These are phyloP conservation scores for Solanum sitiens DNA, from an alignment of 257 asterid species.

Conservation along the genomic window DNA sequence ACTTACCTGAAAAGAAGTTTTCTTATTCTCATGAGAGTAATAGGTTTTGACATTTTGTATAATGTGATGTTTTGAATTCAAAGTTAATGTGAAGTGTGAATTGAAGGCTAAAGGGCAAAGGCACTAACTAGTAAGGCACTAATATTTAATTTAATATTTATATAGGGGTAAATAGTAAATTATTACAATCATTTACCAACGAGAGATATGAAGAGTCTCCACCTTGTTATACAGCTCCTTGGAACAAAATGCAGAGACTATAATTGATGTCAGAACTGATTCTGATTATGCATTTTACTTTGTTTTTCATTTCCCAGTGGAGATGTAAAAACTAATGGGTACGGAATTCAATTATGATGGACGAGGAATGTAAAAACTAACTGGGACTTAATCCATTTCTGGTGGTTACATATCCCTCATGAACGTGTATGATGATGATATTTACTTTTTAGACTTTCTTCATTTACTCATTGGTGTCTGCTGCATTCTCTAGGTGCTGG, in stretches of 20 bases:
- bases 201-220: not conserved
- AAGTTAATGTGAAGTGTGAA: too few relatives aligned
- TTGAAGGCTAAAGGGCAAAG: too few relatives aligned
- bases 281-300: not conserved
- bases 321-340: not conserved
- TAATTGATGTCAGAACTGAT: not conserved
- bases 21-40: too few relatives aligned
- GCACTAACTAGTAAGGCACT: too few relatives aligned
- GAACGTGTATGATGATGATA: not conserved
- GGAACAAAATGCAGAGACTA: not conserved
- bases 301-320: not conserved
- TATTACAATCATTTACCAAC: not conserved
- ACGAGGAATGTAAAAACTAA: not conserved
- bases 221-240: not conserved
- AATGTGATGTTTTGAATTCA: too few relatives aligned
- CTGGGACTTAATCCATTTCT: not conserved
- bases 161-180: too few relatives aligned
- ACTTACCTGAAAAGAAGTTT: too few relatives aligned
- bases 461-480: not conserved
- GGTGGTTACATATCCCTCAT: not conserved
- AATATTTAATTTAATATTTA: too few relatives aligned
- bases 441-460: not conserved
- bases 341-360: not conserved
- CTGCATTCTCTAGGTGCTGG: slow-evolving; percentile 30
- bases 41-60: too few relatives aligned